phyloP scores from a whole-genome alignment of 108 stramenopile genomes.

The Stephanodiscus triporus region DNA sequence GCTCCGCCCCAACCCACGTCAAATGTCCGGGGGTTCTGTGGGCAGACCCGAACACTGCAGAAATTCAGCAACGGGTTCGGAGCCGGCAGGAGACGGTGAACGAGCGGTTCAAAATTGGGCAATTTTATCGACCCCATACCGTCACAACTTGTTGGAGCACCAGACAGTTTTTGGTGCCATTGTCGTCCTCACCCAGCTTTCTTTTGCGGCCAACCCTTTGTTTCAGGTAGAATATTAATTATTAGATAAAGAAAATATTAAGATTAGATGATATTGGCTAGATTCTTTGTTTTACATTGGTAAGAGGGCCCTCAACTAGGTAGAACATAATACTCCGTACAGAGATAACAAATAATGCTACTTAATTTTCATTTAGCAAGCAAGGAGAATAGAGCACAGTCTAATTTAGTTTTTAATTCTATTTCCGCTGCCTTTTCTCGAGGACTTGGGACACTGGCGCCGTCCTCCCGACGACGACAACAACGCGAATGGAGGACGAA shows the following conservation, averaged over 20 bases:
- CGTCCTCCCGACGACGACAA: conserved; percentile 4
- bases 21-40: conserved; percentile 2
- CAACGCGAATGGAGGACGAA: neutral
- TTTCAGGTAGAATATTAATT: neutral
- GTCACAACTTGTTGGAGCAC: conserved; percentile 16
- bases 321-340: too few species aligned
- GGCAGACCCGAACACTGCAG: neutral
- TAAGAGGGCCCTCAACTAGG: too few species aligned
- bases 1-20: conserved; percentile 5
- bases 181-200: conserved; percentile 3
- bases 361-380: too few species aligned
- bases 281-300: too few species aligned
- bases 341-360: too few species aligned
- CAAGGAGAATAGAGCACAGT: too few species aligned
- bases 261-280: too few species aligned
- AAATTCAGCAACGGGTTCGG: too few species aligned
- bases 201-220: neutral
- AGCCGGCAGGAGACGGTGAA: too few species aligned
- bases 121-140: conserved; percentile 6
- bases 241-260: neutral
- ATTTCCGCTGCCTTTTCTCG: too few species aligned
- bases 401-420: too few species aligned
- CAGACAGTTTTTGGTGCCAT: conserved; percentile 3
- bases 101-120: too few species aligned
- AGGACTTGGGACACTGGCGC: conserved; percentile 26